Conservation (phyloP, 2,329 filamentous ascomycete genomes). For the Aureobasidium melanogenum region DNA sequence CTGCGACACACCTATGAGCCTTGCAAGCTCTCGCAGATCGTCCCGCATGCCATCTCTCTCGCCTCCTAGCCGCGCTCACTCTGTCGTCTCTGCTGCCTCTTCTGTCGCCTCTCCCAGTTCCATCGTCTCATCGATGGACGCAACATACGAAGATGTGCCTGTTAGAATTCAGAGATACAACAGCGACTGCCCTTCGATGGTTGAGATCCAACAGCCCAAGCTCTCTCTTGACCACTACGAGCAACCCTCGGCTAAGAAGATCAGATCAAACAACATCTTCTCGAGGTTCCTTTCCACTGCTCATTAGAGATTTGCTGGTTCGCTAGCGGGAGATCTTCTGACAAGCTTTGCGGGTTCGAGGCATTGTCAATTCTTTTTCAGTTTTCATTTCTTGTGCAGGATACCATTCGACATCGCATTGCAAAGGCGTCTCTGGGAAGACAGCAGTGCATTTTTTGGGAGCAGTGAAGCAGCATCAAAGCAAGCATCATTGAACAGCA, state of each 20-base stretch:
- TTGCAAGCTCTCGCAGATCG: constrained; percentile 16
- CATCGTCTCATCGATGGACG: constrained; percentile 23
- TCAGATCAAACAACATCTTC: constrained; percentile 29
- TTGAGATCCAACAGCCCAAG: constrained; percentile 28
- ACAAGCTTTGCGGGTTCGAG: constrained; percentile 13
- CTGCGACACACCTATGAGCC: constrained; percentile 29
- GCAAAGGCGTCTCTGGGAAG: constrained; percentile 7
- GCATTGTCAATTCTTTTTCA: neutral
- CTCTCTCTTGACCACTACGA: constrained; percentile 23
- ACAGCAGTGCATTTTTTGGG: neutral
- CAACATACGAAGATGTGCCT: constrained; percentile 21
- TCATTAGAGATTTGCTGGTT: constrained; percentile 7
- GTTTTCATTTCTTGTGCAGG: constrained; percentile 5
- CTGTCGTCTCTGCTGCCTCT: constrained; percentile 26
- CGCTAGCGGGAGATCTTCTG: neutral
- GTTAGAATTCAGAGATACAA: constrained; percentile 34
- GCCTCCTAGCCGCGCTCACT: constrained; percentile 31
- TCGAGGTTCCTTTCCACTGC: constrained; percentile 28
- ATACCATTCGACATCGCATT: constrained; percentile 11
- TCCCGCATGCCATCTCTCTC: constrained; percentile 43
- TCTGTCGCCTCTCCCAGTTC: constrained; percentile 28
- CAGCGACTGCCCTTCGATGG: constrained; percentile 32
- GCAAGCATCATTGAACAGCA: neutral
- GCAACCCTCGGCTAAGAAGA: constrained; percentile 27
- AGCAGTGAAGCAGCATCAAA: neutral